Base-by-base conservation (phyloP, 1,284 basidiomycete species). In the Moniliophthora roreri region DNA sequence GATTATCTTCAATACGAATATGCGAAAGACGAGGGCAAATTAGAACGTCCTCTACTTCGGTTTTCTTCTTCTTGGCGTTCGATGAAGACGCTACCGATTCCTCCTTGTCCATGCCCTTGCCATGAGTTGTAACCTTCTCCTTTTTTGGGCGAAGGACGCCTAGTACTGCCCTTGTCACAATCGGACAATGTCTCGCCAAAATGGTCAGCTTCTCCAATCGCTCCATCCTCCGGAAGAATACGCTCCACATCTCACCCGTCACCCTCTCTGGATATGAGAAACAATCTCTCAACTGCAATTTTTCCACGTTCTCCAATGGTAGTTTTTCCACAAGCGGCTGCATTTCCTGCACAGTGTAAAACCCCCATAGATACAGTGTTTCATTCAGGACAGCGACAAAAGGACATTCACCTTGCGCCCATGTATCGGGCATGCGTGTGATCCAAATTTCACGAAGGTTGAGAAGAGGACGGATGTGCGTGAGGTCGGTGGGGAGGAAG, bases 1-100 rank as follows among this genome's bases (percentile, higher is more conserved):
- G 44, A 28, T 46, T 46, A n/a, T 46, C 44, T 32, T 46, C 44
- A n/a, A 46, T 46, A 32, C 44, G 44, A 32, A 46, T 46, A n/a
- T 46, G 23, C 1, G 44, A 15, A 8, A 46, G 44, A 8, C 11
- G 23, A 15, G 44, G 44, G n/a, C 44, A 46, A 8, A 32, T 21
- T 10, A 46, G 20, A 13, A 21, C 24, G 18, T 21, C 23, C 40
- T 9, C 23, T 41, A 4, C 18, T 23, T 41, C 5, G 11, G 40
- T 21, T 10, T 21, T 24, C 41, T 24, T 13, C 41, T 26, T 26
- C n/a, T n/a, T 20, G 24, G 15, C 15, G 8, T 15, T 18, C 24
- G 15, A 24, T 44, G 23, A 23, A 15, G 13, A 23, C 10, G 41
- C 41, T 21, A 44, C 24, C 20, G 20, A 18, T 23, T 44, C 23